phyloP scores from a whole-genome alignment of 1,284 basidiomycete genomes.

The Moesziomyces antarcticus region DNA sequence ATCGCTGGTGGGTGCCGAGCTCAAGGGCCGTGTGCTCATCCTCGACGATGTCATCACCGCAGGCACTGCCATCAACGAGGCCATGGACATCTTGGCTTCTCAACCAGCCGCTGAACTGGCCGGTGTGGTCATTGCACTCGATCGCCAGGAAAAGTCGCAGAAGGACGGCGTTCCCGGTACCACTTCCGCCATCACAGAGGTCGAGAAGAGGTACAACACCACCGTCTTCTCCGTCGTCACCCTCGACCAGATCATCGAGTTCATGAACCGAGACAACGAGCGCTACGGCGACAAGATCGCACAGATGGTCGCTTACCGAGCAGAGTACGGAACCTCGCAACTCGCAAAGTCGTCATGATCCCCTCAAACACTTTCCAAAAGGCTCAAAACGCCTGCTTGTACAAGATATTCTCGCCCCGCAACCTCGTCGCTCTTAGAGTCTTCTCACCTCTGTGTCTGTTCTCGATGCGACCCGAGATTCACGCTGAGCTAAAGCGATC shows the following conservation, averaged over 20 bases:
- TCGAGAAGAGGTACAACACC: constrained; percentile 80
- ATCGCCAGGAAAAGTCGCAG: constrained; percentile 86
- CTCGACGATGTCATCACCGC: constrained; percentile 97
- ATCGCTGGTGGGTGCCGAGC: constrained; percentile 83
- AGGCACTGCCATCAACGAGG: constrained; percentile 71
- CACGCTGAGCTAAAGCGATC: no score
- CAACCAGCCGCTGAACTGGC: constrained; percentile 71
- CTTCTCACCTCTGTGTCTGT: no score
- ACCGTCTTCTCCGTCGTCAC: constrained; percentile 79
- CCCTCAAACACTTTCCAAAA: background rate
- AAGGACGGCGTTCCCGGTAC: constrained; percentile 68
- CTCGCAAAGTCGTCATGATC: constrained; percentile 22
- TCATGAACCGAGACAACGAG: constrained; percentile 77
- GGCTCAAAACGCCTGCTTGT: background rate
- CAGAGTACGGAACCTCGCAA: constrained; percentile 76
- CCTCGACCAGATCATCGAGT: constrained; percentile 86
- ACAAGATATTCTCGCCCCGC: no score
- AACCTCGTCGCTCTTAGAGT: no score
- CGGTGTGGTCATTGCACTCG: constrained; percentile 89
- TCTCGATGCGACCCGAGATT: no score
- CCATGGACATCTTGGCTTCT: constrained; percentile 58
- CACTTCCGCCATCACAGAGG: constrained; percentile 73
- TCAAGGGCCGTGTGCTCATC: constrained; percentile 79
- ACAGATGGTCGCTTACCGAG: constrained; percentile 83
- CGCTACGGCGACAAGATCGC: constrained; percentile 73